These are phyloP conservation scores for Lithocarpus polystachyus DNA, from an alignment of 306 rosid genomes.

Conservation along the genomic window DNA sequence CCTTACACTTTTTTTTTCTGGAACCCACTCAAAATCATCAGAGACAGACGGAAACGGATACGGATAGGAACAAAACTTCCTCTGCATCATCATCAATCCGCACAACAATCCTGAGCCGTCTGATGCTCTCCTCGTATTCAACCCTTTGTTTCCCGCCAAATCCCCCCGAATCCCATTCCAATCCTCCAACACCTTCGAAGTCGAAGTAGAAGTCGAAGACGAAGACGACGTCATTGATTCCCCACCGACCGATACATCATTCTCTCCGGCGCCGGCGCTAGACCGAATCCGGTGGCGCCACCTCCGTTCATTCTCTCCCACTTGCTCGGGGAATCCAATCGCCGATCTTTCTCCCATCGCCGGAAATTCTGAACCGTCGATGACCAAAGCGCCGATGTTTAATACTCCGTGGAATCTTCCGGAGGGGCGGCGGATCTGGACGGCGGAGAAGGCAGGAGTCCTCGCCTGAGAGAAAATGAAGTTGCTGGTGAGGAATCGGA, in stretches of 20 bases:
- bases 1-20: constrained; percentile 10
- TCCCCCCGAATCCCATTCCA: constrained; percentile 56
- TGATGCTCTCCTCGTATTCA: constrained; percentile 18
- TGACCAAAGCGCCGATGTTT: constrained; percentile 61
- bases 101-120: constrained; percentile 57
- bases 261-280: no score
- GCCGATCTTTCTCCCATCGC: constrained; percentile 46
- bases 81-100: constrained; percentile 46
- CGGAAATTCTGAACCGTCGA: constrained; percentile 42
- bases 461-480: constrained; percentile 29
- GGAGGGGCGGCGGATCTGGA: constrained; percentile 76
- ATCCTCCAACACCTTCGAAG: constrained; percentile 50
- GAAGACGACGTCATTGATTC: constrained; percentile 52
- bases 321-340: constrained; percentile 66
- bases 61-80: constrained; percentile 24
- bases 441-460: constrained; percentile 62
- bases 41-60: background rate
- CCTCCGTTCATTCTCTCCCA: constrained; percentile 44
- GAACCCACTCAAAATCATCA: constrained; percentile 2
- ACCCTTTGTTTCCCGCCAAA: constrained; percentile 48
- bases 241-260: constrained; percentile 37
- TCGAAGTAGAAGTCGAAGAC: constrained; percentile 39
- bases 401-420: constrained; percentile 82
- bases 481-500: constrained; percentile 68
- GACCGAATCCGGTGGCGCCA: constrained; percentile 5